These are phyloP conservation scores for Geranium incanum DNA, from an alignment of 441 rosid genomes.

Conservation along the genomic window DNA sequence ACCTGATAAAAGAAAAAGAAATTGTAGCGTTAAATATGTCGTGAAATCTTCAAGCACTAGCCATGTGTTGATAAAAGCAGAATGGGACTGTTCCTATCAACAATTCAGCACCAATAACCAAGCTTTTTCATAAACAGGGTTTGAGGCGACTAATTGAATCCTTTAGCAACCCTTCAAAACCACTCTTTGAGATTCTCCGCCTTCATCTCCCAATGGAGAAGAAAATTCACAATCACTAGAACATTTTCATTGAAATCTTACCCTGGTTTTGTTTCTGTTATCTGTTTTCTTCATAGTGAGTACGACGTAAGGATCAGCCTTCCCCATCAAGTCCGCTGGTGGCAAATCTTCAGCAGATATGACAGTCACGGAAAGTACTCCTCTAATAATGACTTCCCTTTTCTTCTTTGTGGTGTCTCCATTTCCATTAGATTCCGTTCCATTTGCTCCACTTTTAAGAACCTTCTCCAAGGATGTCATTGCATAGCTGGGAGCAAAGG, in stretches of 20 bases:
- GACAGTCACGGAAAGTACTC: constrained; percentile 74
- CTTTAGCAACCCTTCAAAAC: neutral
- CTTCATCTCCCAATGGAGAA: neutral
- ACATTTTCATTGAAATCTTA: constrained; percentile 30
- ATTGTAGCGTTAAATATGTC: neutral
- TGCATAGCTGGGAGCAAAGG: constrained; percentile 19
- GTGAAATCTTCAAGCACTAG: neutral
- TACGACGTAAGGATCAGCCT: constrained; percentile 87
- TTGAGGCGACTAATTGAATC: neutral
- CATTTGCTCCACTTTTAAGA: constrained; percentile 31
- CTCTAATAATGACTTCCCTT: constrained; percentile 71
- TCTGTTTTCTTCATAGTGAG: constrained; percentile 81
- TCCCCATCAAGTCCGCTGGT: constrained; percentile 72
- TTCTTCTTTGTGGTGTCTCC: constrained; percentile 40
- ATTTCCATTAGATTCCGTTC: constrained; percentile 33
- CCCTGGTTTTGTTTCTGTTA: constrained; percentile 74
- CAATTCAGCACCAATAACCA: neutral
- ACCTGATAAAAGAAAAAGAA: constrained; percentile 39
- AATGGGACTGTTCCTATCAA: neutral
- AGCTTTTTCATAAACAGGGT: neutral
- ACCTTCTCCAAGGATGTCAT: constrained; percentile 29
- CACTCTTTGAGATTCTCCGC: neutral
- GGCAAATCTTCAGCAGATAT: constrained; percentile 87
- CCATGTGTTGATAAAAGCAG: neutral
- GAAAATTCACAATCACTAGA: neutral